Evolutionary conservation across 2,329 filamentous ascomycete genomes (phyloP).

Genomic region (Fusarium piperis): DNA sequence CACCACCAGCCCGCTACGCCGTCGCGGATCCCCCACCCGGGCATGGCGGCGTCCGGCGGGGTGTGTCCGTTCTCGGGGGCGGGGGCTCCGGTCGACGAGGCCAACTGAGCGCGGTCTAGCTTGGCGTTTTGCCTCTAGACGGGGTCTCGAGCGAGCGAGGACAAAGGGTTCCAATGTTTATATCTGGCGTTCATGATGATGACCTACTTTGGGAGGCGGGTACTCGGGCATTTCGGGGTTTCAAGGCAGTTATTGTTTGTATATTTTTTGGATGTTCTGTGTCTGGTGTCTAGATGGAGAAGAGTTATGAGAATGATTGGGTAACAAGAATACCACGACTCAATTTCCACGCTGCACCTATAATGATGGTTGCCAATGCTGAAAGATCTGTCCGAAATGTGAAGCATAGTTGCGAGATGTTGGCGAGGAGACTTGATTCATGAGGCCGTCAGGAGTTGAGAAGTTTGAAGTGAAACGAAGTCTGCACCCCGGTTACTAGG

Average conservation of each 20-base stretch:
- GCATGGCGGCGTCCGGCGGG: constrained; percentile 24
- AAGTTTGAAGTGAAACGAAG: background rate
- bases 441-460: background rate
- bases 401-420: background rate
- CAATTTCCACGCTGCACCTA: background rate
- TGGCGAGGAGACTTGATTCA: background rate
- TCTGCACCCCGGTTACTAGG: background rate
- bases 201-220: constrained; percentile 11
- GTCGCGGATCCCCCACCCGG: constrained; percentile 29
- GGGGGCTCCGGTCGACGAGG: constrained; percentile 28
- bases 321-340: constrained; percentile 9
- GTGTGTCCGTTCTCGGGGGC: constrained; percentile 42
- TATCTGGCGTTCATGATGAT: constrained; percentile 28
- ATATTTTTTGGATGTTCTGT: background rate
- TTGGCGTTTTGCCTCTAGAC: background rate
- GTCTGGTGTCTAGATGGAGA: constrained; percentile 1
- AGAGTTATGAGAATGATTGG: background rate
- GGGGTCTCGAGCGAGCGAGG: background rate
- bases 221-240: constrained; percentile 12
- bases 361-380: background rate
- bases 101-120: background rate
- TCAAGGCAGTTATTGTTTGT: constrained; percentile 12
- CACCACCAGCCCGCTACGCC: constrained; percentile 17
- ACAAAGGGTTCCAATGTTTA: constrained; percentile 8
- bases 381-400: background rate